Conservation (phyloP, 768 basidiomycete genomes). For the Pilatotrama ljubarskyi region DNA sequence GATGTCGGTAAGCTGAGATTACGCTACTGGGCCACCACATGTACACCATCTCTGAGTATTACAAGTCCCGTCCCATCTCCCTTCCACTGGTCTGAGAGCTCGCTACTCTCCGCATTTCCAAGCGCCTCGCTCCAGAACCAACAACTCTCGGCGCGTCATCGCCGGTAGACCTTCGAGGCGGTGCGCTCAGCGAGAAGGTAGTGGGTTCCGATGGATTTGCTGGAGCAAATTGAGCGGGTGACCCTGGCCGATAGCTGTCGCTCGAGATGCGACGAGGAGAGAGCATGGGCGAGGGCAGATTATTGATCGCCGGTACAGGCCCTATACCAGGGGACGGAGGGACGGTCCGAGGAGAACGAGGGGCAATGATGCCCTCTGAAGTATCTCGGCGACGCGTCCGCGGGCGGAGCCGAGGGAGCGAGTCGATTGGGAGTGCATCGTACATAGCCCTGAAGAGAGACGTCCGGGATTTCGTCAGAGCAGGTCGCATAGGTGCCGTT, state of each 20-base stretch:
- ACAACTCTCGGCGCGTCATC: not conserved
- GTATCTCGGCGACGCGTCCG: constrained; percentile 45
- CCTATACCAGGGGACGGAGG: constrained; percentile 23
- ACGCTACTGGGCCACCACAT: not conserved
- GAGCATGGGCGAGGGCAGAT: constrained; percentile 24
- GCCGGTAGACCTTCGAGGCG: constrained; percentile 37
- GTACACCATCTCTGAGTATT: not conserved
- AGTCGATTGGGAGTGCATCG: constrained; percentile 42
- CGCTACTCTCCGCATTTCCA: constrained; percentile 26
- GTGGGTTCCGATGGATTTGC: not conserved
- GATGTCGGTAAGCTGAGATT: too few species aligned
- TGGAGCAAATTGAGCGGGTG: not conserved
- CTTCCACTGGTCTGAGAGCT: constrained; percentile 12
- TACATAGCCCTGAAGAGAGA: constrained; percentile 73
- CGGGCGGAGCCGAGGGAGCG: constrained; percentile 45
- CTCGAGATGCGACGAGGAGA: constrained; percentile 26
- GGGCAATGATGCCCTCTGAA: constrained; percentile 72
- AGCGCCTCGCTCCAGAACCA: constrained; percentile 4
- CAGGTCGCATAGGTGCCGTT: constrained; percentile 25
- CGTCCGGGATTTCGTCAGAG: constrained; percentile 42
- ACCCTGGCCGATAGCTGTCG: constrained; percentile 17
- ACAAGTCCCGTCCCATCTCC: not conserved
- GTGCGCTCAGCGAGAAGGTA: constrained; percentile 40
- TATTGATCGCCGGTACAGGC: constrained; percentile 19
- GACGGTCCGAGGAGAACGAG: constrained; percentile 41